Evolutionary conservation across 257 asterid species (phyloP), one percentile per base, ranked within the genome.

Genomic region (Petrea volubilis): DNA sequence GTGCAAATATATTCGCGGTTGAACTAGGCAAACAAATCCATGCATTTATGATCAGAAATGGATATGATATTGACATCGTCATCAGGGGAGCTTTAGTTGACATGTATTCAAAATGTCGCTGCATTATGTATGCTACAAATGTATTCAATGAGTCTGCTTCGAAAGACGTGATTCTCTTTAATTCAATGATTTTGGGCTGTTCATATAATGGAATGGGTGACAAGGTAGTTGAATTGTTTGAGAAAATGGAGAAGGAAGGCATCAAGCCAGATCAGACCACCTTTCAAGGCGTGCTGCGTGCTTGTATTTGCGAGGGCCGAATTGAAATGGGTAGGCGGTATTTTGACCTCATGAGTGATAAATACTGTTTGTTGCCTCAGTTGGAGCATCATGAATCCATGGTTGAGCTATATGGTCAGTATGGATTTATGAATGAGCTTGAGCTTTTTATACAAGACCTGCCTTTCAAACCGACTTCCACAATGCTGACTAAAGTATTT

Each of bases 21-120:
- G 77, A 66, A 55, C 49, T 73, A 6, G 97, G 96, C 28, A 91
- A 89, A 67, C 93, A 91, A 68, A 83, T 91, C 67, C 97, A 91
- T 44, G 95, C 83, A 1, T 89, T 78, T 67, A 85, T 91, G 82
- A 74, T 89, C 43, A 81, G 96, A 64, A 84, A 91, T 38, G 70
- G 80, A 43, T 89, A 87, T 47, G 88, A 83, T 25, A 72, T 89
- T 13, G 96, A 89, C 74, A 69, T 78, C 52, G 93, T 87, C 27
- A 65, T 87, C 9, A 78, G 58, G 34, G 96, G 93, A 77, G 93
- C 96, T 62, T 81, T 91, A 60, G 85, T 91, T 3, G 92, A 91
- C 75, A 88, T 91, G 97, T 91, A 91, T 33, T 88, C 92, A 29
- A 91, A 91, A 80, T 91, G 97, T 60, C 92, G 93, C 17, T 43